Conservation (phyloP, 139 green algal species). For the Chlamydomonas urium region DNA sequence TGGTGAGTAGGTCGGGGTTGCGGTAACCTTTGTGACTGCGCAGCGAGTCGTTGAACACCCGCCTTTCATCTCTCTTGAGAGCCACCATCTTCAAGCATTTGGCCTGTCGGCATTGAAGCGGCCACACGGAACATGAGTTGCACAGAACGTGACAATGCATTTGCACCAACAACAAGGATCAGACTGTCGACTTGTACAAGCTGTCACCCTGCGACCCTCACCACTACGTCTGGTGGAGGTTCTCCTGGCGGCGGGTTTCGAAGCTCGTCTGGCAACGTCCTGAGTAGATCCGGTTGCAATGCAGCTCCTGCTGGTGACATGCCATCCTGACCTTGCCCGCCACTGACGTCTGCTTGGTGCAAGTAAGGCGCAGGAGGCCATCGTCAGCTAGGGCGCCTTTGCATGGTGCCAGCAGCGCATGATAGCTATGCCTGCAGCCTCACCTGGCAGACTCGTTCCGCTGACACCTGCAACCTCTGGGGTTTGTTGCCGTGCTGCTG, state of each 20-base stretch:
- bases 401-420: no score
- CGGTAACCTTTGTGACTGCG: conserved; percentile 5
- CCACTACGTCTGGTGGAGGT: conserved; percentile 1
- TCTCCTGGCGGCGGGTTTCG: not conserved
- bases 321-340: no score
- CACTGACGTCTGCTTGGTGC: no score
- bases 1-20: conserved; percentile 7
- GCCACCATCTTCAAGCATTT: conserved; percentile 8
- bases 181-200: no score
- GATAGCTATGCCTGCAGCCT: no score
- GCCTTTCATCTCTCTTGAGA: not conserved
- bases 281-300: no score
- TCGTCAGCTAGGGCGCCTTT: no score
- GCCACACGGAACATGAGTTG: not conserved
- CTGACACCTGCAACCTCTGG: no score
- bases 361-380: no score
- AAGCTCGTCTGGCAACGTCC: not conserved
- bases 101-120: not conserved
- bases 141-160: not conserved
- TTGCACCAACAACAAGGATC: not conserved
- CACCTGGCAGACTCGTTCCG: no score
- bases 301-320: no score
- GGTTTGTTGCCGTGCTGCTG: no score
- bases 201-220: not conserved
- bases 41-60: not conserved